Evolutionary conservation across 306 rosid genomes (phyloP).

Genomic region (Cicer yamashitae): DNA sequence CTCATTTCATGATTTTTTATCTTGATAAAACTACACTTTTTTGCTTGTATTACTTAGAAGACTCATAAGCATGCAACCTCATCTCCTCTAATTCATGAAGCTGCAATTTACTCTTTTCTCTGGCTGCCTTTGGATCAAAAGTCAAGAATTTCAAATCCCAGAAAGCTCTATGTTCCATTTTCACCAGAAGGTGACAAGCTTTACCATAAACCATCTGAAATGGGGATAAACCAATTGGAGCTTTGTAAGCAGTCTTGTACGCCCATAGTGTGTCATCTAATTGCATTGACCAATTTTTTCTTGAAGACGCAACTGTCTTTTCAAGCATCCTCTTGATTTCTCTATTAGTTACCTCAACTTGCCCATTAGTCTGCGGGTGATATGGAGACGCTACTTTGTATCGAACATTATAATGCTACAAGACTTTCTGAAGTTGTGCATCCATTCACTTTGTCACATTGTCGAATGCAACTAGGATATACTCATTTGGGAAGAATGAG

Average conservation of each 20-base stretch:
- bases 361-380: no score
- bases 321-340: neutral
- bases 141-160: neutral
- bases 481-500: no score
- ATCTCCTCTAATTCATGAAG: neutral
- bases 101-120: neutral
- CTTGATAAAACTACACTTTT: neutral
- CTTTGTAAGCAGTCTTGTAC: neutral
- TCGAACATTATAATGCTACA: no score
- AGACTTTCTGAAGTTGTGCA: no score
- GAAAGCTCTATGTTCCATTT: neutral
- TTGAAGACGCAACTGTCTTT: neutral
- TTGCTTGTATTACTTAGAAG: neutral
- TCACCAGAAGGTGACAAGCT: neutral
- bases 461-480: no score
- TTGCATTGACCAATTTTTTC: neutral
- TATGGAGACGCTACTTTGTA: no score
- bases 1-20: no score
- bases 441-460: no score
- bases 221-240: neutral
- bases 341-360: no score
- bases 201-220: neutral
- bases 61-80: neutral
- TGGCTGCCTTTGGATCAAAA: fast-evolving
- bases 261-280: neutral